A percentile compares a stretch with the other conserved stretches of the same genome.
These are phyloP conservation scores for Chrysosporium keratinophilum DNA, from an alignment of 2,329 filamentous ascomycete species.

Conservation along the genomic window DNA sequence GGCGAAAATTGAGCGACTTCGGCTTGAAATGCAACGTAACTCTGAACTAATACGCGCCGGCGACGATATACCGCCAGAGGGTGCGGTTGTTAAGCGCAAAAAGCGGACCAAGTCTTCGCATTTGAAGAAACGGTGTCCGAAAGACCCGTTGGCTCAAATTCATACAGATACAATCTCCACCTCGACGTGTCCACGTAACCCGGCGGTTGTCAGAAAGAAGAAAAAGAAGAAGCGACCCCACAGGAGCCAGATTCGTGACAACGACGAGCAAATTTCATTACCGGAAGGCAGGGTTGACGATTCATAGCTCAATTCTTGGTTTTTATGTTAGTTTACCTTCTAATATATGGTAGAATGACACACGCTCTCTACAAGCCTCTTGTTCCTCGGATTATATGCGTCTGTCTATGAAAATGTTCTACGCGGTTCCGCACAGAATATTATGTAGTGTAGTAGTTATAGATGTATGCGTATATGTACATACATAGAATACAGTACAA, in stretches of 20 bases:
- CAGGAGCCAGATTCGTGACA: background rate
- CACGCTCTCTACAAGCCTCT: no score
- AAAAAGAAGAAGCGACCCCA: background rate
- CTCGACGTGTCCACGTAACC: background rate
- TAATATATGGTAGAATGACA: no score
- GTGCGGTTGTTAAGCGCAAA: slow-evolving; percentile 43
- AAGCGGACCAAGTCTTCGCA: slow-evolving; percentile 23
- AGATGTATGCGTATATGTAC: no score
- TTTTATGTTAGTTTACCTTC: no score
- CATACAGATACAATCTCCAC: background rate
- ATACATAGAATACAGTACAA: no score
- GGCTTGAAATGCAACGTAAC: slow-evolving; percentile 65
- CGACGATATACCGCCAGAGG: slow-evolving; percentile 39
- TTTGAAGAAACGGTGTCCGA: slow-evolving; percentile 19
- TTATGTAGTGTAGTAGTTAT: no score
- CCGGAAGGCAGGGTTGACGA: background rate
- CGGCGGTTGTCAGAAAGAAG: background rate
- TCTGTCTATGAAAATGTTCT: no score
- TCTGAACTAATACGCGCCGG: slow-evolving; percentile 40
- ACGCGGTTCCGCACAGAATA: no score
- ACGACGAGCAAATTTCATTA: background rate
- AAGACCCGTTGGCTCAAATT: slow-evolving; percentile 11
- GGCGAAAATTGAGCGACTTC: slow-evolving; percentile 73
- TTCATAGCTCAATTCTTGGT: background rate
- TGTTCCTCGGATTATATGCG: no score